phyloP scores from a whole-genome alignment of 345 rosid genomes.

The Arabis hirsuta region DNA sequence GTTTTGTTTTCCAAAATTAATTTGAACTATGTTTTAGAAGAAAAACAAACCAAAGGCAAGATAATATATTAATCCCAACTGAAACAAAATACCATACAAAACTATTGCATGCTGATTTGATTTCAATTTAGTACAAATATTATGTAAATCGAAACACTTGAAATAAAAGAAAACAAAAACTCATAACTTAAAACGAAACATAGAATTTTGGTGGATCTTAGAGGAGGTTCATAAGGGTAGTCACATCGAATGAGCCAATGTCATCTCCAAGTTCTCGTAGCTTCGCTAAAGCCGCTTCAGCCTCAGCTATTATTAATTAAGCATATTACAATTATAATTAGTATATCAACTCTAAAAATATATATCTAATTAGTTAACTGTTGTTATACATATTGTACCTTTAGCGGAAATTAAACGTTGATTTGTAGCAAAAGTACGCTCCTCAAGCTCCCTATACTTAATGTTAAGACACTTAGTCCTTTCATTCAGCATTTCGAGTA shows the following conservation, averaged over 20 bases:
- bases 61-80: not conserved
- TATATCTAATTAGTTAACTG: not conserved
- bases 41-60: not conserved
- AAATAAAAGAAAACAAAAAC: not conserved
- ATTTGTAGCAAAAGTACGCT: not conserved
- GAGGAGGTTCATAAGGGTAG: not conserved
- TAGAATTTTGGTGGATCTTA: not conserved
- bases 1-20: not conserved
- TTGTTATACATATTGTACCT: constrained; percentile 12
- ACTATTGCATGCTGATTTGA: not conserved
- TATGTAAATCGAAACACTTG: constrained; percentile 8
- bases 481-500: constrained; percentile 20
- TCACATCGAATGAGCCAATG: not conserved
- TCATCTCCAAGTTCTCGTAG: constrained; percentile 20
- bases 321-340: not conserved
- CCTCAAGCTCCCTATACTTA: constrained; percentile 2
- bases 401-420: not conserved
- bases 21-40: not conserved
- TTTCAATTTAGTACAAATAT: not conserved
- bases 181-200: not conserved
- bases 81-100: not conserved
- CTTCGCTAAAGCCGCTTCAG: not conserved
- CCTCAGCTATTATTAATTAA: constrained; percentile 4
- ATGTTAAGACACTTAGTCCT: not conserved
- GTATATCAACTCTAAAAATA: not conserved